Percentiles rank a stretch among this genome's conserved stretches.
phyloP scores from a whole-genome alignment of 306 rosid species.

The Castanea sativa region DNA sequence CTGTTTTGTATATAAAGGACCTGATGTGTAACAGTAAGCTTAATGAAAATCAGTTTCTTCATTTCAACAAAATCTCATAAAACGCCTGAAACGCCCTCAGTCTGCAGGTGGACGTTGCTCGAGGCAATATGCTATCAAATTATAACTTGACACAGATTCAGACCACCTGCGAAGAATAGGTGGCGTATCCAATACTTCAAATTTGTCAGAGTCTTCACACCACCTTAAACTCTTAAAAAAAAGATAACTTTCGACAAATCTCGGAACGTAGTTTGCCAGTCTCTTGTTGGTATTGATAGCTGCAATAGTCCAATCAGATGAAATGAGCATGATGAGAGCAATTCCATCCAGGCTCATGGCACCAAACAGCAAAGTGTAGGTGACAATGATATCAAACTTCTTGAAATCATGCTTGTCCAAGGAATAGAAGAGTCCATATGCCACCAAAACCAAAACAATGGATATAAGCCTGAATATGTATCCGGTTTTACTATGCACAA shows the following conservation, averaged over 20 bases:
- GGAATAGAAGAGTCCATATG: constrained; percentile 2
- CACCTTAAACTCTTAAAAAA: constrained; percentile 5
- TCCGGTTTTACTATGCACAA: neutral
- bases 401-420: neutral
- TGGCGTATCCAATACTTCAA: fast-evolving
- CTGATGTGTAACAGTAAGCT: too few species aligned
- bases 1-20: too few species aligned
- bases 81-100: too few species aligned
- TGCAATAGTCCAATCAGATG: constrained; percentile 30
- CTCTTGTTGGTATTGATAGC: fast-evolving
- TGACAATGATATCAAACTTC: constrained; percentile 20
- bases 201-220: fast-evolving
- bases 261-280: too few species aligned
- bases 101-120: neutral
- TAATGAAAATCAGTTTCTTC: too few species aligned
- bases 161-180: constrained; percentile 23
- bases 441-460: neutral
- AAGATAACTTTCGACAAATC: too few species aligned
- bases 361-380: constrained; percentile 33
- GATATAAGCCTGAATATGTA: neutral
- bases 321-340: constrained; percentile 10
- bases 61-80: too few species aligned
- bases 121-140: constrained; percentile 31
- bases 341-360: constrained; percentile 32
- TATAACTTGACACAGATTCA: constrained; percentile 10